A percentile compares a stretch with the other conserved stretches of the same genome.
phyloP scores from a whole-genome alignment of 768 basidiomycete genomes.

The Mycena galopus region DNA sequence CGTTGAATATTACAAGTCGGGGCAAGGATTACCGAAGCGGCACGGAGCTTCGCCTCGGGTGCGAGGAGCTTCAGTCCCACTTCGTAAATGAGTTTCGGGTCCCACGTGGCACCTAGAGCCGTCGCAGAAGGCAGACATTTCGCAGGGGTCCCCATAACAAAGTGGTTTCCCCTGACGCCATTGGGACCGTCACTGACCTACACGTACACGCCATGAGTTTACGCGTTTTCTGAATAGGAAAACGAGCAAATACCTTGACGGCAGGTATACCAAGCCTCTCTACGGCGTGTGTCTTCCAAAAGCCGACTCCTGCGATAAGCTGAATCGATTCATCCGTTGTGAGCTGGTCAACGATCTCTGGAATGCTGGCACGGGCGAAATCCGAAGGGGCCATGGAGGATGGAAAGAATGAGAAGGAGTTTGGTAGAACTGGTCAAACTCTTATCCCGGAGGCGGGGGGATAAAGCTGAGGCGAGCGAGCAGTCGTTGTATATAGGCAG shows the following conservation, averaged over 20 bases:
- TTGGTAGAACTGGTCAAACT: not conserved
- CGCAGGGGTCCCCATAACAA: slow-evolving; percentile 86
- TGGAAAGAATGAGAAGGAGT: not conserved
- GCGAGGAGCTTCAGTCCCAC: slow-evolving; percentile 77
- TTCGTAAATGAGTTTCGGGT: slow-evolving; percentile 71
- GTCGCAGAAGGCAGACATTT: slow-evolving; percentile 84
- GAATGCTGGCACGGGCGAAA: slow-evolving; percentile 74
- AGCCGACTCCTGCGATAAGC: slow-evolving; percentile 80
- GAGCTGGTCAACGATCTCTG: slow-evolving; percentile 72
- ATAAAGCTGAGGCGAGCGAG: not conserved
- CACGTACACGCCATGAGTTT: not conserved
- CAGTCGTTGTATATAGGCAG: slow-evolving; percentile 12
- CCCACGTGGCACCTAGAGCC: slow-evolving; percentile 82
- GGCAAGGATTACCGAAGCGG: slow-evolving; percentile 78
- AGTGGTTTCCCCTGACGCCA: slow-evolving; percentile 79
- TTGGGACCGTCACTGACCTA: slow-evolving; percentile 89
- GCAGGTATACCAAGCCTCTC: slow-evolving; percentile 78
- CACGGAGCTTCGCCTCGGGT: slow-evolving; percentile 76
- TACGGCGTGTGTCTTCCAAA: slow-evolving; percentile 80
- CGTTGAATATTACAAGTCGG: slow-evolving; percentile 91
- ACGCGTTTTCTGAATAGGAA: not conserved
- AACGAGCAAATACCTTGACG: slow-evolving; percentile 63
- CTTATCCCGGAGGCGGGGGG: not conserved
- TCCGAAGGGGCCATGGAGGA: slow-evolving; percentile 73
- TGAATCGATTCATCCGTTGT: slow-evolving; percentile 82